Evolutionary conservation across 2,329 filamentous ascomycete species (phyloP).

Genomic region (Colletotrichum zoysiae): DNA sequence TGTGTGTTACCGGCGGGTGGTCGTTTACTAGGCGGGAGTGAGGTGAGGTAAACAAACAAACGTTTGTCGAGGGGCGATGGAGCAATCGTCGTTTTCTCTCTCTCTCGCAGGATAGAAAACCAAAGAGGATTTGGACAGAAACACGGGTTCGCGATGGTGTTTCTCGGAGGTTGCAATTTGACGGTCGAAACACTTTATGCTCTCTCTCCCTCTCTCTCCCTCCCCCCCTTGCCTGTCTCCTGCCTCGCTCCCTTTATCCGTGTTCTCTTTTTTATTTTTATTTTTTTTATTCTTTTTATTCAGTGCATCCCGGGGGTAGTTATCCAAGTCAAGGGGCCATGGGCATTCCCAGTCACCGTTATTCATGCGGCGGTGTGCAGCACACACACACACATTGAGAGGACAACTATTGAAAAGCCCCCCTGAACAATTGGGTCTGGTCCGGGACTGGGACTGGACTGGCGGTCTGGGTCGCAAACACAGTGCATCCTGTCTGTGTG

Average conservation of each 20-base stretch:
- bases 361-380: constrained; percentile 38
- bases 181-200: constrained; percentile 40
- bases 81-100: no score
- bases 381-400: background rate
- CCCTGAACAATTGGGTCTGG: constrained; percentile 1
- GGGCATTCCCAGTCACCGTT: constrained; percentile 38
- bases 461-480: constrained; percentile 1
- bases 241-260: constrained; percentile 10
- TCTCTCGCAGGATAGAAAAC: background rate
- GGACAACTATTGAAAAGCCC: constrained; percentile 12
- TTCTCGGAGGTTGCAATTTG: constrained; percentile 34
- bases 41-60: no score
- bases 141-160: constrained; percentile 23
- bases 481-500: background rate
- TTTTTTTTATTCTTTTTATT: constrained; percentile 33
- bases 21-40: no score
- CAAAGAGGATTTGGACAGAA: background rate
- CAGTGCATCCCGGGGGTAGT: background rate
- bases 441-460: background rate
- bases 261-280: constrained; percentile 18
- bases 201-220: constrained; percentile 2
- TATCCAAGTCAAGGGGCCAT: constrained; percentile 26
- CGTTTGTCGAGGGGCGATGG: no score
- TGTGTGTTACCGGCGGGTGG: constrained; percentile 10
- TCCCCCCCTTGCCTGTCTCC: background rate